Base-by-base conservation (phyloP, 257 asterid genomes). In the Capsicum chinense region DNA sequence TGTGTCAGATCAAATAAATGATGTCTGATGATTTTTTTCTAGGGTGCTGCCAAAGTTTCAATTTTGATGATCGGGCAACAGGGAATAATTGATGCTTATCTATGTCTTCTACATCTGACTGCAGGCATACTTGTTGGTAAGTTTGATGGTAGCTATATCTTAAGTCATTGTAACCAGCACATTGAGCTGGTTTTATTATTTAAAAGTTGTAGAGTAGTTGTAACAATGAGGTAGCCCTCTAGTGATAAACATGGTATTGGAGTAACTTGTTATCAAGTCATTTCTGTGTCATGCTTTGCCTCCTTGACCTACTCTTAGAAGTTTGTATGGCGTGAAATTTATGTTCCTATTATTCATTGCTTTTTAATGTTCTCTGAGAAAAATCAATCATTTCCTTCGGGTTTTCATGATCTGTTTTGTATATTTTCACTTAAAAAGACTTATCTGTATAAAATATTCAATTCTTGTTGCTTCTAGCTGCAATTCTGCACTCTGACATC, bases 1-100 rank as follows among this genome's bases (percentile, higher is more conserved):
- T 21, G 63, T 78, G 48, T 52, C 19, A 15, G 14, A 54, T 26
- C 48, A 78, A 54, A 54, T 78, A 44, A 39, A 3, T 39, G 19
- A 37, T 86, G 37, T 12, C 56, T 83, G 33, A 57, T 85, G 17
- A 19, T 81, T 86, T 79, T 70, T 71, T 54, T 33, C n/a, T 81
- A 95, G 99, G 99, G 99, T 59, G 94, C 99, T 91, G 97, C 99
- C 78, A 97, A 97, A 92, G 99, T 97, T 86, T 97, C 99, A 17
- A 90, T 95, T 87, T 86, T 91, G 88, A 95, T 94, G 98, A 89
- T 97, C 71, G 99, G 99, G 68, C 99, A 97, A 85, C 99, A 97
- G 82, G 99, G 99, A 56, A 95, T 97, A 90, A 93, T 97, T 95
- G 99, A 97, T 88, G 96, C 99, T 71, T 97, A 97, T 87, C 90